Conservation (phyloP, 305 asterid species). For the Ilex paraguariensis region DNA sequence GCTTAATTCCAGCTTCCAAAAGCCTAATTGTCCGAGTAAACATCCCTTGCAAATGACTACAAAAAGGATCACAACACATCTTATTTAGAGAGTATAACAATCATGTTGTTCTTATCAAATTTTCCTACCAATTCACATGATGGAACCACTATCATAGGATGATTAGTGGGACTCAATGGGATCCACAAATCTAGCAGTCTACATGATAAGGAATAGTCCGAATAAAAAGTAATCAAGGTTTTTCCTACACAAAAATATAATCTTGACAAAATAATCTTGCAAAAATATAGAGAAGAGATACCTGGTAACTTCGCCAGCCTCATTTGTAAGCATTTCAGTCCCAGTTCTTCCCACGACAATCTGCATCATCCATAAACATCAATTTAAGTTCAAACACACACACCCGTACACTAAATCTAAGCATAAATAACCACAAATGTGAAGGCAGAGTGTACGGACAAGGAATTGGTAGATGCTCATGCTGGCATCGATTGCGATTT, state of each 20-base stretch:
- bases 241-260: too few species aligned
- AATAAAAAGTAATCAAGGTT: too few species aligned
- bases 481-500: conserved; percentile 96
- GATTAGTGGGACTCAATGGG: too few species aligned
- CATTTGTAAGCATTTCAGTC: conserved; percentile 90
- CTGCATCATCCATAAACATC: conserved; percentile 31
- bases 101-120: background rate
- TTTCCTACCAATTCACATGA: background rate
- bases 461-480: conserved; percentile 98
- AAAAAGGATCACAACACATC: conserved; percentile 4
- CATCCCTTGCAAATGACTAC: conserved; percentile 91
- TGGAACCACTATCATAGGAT: background rate
- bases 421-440: background rate
- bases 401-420: background rate
- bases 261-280: too few species aligned
- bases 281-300: conserved; percentile 3
- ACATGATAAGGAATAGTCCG: too few species aligned
- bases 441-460: conserved; percentile 26
- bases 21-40: conserved; percentile 86
- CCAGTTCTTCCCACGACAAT: conserved; percentile 93
- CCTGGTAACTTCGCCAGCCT: conserved; percentile 99
- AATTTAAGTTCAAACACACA: conserved; percentile 2
- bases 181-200: too few species aligned
- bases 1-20: conserved; percentile 97
- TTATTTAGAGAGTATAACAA: background rate